Base-by-base conservation (phyloP, 805 yeast species). In the Barnettozyma botsteinii region DNA sequence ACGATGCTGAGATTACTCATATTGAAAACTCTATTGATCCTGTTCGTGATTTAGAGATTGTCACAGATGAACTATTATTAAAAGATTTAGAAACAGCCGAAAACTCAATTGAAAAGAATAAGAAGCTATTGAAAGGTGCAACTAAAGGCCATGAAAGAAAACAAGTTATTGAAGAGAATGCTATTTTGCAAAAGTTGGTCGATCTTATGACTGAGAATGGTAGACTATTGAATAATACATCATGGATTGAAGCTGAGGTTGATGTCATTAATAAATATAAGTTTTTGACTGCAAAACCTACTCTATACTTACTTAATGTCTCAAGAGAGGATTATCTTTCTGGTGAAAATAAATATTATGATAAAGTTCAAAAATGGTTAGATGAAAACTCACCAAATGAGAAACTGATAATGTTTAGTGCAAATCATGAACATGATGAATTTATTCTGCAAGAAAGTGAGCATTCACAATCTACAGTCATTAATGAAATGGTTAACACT, bases 211-310 rank as follows among this genome's bases (percentile, higher is more conserved):
- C 83, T 35, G 84, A 85, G 53, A 67, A 72, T 41, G 82, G 85
- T 25, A 65, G 75, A 50, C 71, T 85, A 52, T 76, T 81, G 33
- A 77, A 79, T 37, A 69, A 73, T 37, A 73, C 69, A 29, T 57
- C 57, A 5, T 85, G 93, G 87, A 66, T 73, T 14, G 65, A 69
- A 23, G 73, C 73, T 21, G 93, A 87, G 52, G 75, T 81, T 31
- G 77, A 73, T 22, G 66, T 81, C 35, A 72, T 86, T 40, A 85
- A 85, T 61, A 69, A 74, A 27, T 75, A 85, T 67, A 81, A 78
- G 52, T 74, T 88, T 37, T 62, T 88, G 36, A 87, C 96, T 1
- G 88, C 95, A 4, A 88, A 88, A 57, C 96, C 96, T n/a, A 78
- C 89, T 2, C 75, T 87, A 13, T 80, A 81, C 46, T 59, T 88